Conservation (phyloP, 345 rosid genomes). For the Pugionium cornutum region DNA sequence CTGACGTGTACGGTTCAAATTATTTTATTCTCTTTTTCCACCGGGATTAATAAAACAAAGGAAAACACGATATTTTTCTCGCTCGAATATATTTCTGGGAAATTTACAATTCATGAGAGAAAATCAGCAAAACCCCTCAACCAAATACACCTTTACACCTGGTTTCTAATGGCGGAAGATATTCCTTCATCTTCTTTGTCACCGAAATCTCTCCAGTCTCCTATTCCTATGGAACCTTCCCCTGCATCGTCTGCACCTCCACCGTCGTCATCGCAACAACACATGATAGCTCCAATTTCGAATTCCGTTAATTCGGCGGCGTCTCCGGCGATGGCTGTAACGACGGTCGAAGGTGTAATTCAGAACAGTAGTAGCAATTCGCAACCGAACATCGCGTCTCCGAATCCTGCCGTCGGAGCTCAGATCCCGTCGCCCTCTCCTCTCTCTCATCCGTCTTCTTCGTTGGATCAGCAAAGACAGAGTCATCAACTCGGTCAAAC, state of each 20-base stretch:
- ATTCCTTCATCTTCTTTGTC: slow-evolving; percentile 45
- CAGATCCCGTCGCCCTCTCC: slow-evolving; percentile 54
- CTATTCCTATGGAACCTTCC: slow-evolving; percentile 49
- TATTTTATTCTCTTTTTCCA: background rate
- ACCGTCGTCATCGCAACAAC: slow-evolving; percentile 38
- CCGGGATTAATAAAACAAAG: background rate
- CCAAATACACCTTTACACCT: slow-evolving; percentile 10
- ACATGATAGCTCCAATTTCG: slow-evolving; percentile 37
- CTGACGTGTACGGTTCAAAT: slow-evolving; percentile 41
- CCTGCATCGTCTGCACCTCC: slow-evolving; percentile 35
- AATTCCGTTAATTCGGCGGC: slow-evolving; percentile 34
- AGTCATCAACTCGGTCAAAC: slow-evolving; percentile 32
- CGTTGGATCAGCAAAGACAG: slow-evolving; percentile 48
- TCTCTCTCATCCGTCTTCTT: slow-evolving; percentile 41
- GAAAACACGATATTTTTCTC: background rate
- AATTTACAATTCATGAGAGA: slow-evolving; percentile 15
- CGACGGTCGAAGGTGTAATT: slow-evolving; percentile 35
- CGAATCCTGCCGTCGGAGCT: slow-evolving; percentile 38
- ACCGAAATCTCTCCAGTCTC: slow-evolving; percentile 45
- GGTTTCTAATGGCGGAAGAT: slow-evolving; percentile 48
- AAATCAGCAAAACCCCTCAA: background rate
- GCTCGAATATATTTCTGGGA: background rate
- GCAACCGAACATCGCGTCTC: slow-evolving; percentile 26
- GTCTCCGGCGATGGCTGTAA: slow-evolving; percentile 22
- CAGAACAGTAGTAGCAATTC: slow-evolving; percentile 34